phyloP scores from a whole-genome alignment of 345 rosid species.

The Viola odorata region DNA sequence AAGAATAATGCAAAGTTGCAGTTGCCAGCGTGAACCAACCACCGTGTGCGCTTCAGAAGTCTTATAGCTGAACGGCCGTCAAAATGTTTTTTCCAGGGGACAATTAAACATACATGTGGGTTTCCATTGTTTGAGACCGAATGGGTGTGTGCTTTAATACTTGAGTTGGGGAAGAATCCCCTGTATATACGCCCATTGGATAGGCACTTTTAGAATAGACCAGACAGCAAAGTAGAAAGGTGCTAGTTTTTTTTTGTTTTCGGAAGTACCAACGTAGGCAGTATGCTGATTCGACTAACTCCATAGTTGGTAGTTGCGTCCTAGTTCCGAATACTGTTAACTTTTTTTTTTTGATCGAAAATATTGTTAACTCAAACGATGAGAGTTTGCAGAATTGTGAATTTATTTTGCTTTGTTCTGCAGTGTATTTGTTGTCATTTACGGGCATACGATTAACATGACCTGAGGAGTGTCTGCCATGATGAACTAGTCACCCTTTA shows the following conservation, averaged over 20 bases:
- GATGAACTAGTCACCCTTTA: no score
- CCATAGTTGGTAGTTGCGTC: no score
- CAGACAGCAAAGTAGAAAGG: constrained; percentile 4
- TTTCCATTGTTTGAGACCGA: not conserved
- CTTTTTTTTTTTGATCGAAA: no score
- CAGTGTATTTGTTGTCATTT: no score
- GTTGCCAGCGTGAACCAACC: constrained; percentile 71
- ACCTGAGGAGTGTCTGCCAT: no score
- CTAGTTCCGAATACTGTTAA: no score
- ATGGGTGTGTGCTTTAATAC: not conserved
- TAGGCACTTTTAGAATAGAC: constrained; percentile 1
- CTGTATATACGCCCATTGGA: not conserved
- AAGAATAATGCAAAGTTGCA: constrained; percentile 83
- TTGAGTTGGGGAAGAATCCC: not conserved
- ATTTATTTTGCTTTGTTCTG: no score
- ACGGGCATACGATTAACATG: no score
- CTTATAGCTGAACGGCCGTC: not conserved
- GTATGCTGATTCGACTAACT: constrained; percentile 16
- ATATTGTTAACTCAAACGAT: no score
- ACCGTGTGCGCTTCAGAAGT: not conserved
- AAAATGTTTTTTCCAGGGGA: not conserved
- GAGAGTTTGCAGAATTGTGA: not conserved
- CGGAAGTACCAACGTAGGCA: constrained; percentile 7
- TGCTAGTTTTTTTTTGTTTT: not conserved
- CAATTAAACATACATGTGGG: not conserved